Conservation (phyloP, 148 eudicot genomes). For the Diospyros kaki region DNA sequence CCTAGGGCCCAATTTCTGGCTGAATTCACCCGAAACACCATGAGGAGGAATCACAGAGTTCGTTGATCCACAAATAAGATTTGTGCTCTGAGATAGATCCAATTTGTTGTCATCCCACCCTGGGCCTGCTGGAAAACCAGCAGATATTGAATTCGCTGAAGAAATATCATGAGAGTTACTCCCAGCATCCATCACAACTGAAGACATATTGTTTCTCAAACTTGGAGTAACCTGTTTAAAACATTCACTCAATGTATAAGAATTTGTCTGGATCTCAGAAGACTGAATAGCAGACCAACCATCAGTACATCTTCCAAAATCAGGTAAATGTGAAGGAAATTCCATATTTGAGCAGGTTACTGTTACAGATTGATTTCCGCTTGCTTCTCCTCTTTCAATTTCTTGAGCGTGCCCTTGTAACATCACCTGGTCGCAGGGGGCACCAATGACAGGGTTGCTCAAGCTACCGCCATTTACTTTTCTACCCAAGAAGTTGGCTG, state of each 20-base stretch:
- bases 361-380: conserved; percentile 23
- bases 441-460: conserved; percentile 25
- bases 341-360: conserved; percentile 22
- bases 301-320: conserved; percentile 26
- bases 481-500: conserved; percentile 3
- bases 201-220: conserved; percentile 3
- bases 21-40: conserved; percentile 19
- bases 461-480: conserved; percentile 17
- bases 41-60: conserved; percentile 27
- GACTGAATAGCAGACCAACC: conserved; percentile 43
- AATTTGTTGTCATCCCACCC: conserved; percentile 26
- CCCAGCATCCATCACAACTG: conserved; percentile 13
- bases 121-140: conserved; percentile 16
- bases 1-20: conserved; percentile 4
- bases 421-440: conserved; percentile 23
- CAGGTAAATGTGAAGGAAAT: conserved; percentile 27
- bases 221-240: conserved; percentile 12
- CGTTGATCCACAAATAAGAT: conserved; percentile 23
- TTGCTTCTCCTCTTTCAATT: conserved; percentile 15
- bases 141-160: conserved; percentile 11
- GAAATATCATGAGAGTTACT: conserved; percentile 14
- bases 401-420: conserved; percentile 32
- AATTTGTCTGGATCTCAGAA: conserved; percentile 25
- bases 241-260: conserved; percentile 11
- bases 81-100: conserved; percentile 21